Base-by-base conservation (phyloP, 805 yeast genomes). In the Wickerhamiella qilinensis region DNA sequence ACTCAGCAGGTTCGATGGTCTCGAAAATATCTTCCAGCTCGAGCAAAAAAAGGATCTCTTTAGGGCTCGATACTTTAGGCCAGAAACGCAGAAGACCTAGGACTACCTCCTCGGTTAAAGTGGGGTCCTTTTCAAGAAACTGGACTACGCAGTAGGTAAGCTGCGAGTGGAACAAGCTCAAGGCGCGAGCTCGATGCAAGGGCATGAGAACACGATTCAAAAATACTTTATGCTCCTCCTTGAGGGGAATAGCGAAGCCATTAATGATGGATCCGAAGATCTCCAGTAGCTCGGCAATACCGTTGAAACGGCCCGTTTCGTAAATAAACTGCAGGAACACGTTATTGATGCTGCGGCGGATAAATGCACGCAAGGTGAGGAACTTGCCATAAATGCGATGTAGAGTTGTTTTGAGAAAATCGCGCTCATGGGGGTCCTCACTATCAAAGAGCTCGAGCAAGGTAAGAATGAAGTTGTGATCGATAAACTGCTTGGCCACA, bases 321-420 rank as follows among this genome's bases (percentile, higher is more conserved):
- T 91, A 91, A 37, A 78, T 75, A 62, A 88, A 91, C 56, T 82
- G 94, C 52, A 91, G 66, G 51, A 91, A 91, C 32, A 91, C 93
- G 56, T 91, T 83, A 62, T 75, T 83, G 47, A 91, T 86, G 27
- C 91, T 77, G 51, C 93, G 77, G 55, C 98, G 71, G 44, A 91
- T 91, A 52, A 81, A 88, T 30, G 94, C 77, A 57, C 98, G 72
- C 47, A 88, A 68, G 48, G 83, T 77, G 52, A 91, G 65, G 52
- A 91, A 86, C 62, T 91, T 91, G 22, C 98, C 98, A 60, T 91
- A 91, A 46, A 91, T 85, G 53, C 98, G 69, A 58, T 91, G 98
- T 54, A 91, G 66, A 0, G 97, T 86, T 1, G 98, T 91, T 54
- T 91, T 91, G 47, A 91, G 65, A 51, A 91, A 82, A 55, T 91